Base-by-base conservation (phyloP, 345 rosid species). In the Abelmoschus esculentus region DNA sequence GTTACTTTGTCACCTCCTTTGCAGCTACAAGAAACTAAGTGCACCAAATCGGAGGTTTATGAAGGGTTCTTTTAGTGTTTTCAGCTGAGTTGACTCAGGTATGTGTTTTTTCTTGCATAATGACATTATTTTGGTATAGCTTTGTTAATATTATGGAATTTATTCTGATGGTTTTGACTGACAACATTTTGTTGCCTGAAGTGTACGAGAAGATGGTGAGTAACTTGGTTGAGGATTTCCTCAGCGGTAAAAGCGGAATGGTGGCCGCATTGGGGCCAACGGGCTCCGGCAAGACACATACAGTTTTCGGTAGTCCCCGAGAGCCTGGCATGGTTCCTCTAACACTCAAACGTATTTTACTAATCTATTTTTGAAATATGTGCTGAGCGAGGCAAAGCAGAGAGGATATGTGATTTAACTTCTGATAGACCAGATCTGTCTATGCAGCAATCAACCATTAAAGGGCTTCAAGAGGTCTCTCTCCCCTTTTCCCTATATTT, bases 241-340 rank as follows among this genome's bases (percentile, higher is more conserved):
- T 86, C 18, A 73, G 55, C 13, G 98, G 97, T 26, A 91, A 83
- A 72, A 88, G 86, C 22, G 90, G 95, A 64, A 87, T 93, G 98
- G 67, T 93, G 70, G 96, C 92, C 19, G 96, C 98, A 0, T 65
- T 91, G 70, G 98, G 96, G 42, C 91, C 96, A 54, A 91, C 92
- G 15, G 97, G 96, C 70, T 91, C 98, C 0, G 97, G 98, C 50
- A 93, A 93, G 85, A 93, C 98, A 22, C 91, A 91, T 66, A 93
- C 98, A 0, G 90, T 93, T 64, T 93, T 93, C 36, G 97, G 97
- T 58, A 82, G 70, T 72, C 77, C 83, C 0, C 80, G 82, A 75
- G 84, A 91, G 38, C 97, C 96, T 14, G 98, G 98, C 15, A 84
- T 91, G 83, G 89, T 93, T 57, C 89, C 92, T 2, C 87, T 82